A percentile compares a stretch with the other conserved stretches of the same genome.
These are phyloP conservation scores for Ogataea nakhonphanomensis DNA, from an alignment of 805 yeast species.

Conservation along the genomic window DNA sequence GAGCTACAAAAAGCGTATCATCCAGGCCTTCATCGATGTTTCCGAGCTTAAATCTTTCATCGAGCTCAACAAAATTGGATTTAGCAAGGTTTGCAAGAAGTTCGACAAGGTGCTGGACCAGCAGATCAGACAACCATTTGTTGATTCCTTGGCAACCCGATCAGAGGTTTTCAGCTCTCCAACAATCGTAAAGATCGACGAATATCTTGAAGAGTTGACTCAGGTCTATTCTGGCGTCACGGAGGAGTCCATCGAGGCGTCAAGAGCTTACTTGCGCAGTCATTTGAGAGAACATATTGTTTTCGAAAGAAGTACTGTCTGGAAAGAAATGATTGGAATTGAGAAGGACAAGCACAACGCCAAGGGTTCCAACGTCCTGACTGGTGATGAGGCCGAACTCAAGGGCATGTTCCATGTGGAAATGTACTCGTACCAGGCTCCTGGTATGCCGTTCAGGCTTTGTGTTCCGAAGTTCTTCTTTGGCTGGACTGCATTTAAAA, in stretches of 20 bases:
- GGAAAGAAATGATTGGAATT: slow-evolving; percentile 55
- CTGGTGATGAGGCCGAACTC: slow-evolving; percentile 33
- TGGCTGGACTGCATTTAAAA: slow-evolving; percentile 46
- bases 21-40: slow-evolving; percentile 41
- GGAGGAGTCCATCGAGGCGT: slow-evolving; percentile 16
- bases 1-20: slow-evolving; percentile 43
- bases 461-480: slow-evolving; percentile 47
- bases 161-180: slow-evolving; percentile 38
- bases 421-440: slow-evolving; percentile 24
- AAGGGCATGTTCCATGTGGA: slow-evolving; percentile 33
- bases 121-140: slow-evolving; percentile 39
- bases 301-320: slow-evolving; percentile 54
- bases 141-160: slow-evolving; percentile 25
- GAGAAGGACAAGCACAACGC: slow-evolving; percentile 28
- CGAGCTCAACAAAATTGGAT: slow-evolving; percentile 51
- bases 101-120: slow-evolving; percentile 50
- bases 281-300: slow-evolving; percentile 54
- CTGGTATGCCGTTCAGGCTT: slow-evolving; percentile 24
- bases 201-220: slow-evolving; percentile 29
- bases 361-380: slow-evolving; percentile 35
- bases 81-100: slow-evolving; percentile 50
- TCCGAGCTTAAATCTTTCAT: slow-evolving; percentile 49
- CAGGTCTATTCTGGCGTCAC: slow-evolving; percentile 30
- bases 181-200: slow-evolving; percentile 28
- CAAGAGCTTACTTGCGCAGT: slow-evolving; percentile 40